A percentile compares a stretch with the other conserved stretches of the same genome.
Conservation (phyloP, 2,329 filamentous ascomycete genomes). For the Aspergillus aculeatinus region DNA sequence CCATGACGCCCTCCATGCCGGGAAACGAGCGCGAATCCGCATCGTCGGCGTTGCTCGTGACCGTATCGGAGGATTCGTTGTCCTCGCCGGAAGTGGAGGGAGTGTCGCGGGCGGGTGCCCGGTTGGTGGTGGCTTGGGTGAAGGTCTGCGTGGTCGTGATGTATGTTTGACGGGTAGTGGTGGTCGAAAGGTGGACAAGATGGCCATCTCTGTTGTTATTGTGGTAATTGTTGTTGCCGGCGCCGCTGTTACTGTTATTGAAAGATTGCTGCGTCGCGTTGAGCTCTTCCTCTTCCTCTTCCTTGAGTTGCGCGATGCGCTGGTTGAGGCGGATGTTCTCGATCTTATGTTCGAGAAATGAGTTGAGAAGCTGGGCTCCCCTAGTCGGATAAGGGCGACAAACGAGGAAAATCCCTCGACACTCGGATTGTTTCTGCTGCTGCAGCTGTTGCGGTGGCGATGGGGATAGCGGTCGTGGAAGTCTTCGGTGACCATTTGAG, state of each 20-base stretch:
- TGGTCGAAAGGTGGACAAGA: neutral
- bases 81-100: constrained; percentile 36
- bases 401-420: constrained; percentile 92
- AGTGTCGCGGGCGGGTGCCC: neutral
- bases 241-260: constrained; percentile 44
- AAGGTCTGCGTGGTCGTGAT: neutral
- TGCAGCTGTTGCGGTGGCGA: constrained; percentile 46
- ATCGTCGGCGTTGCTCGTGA: constrained; percentile 32
- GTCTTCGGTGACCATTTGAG: neutral
- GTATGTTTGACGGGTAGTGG: constrained; percentile 2
- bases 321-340: constrained; percentile 86
- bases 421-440: constrained; percentile 64
- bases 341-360: constrained; percentile 94
- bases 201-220: neutral
- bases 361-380: constrained; percentile 81
- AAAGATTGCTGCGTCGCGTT: constrained; percentile 63
- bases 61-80: constrained; percentile 36
- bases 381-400: constrained; percentile 85
- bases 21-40: constrained; percentile 51
- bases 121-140: neutral
- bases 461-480: neutral
- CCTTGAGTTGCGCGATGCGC: constrained; percentile 78
- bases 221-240: constrained; percentile 15
- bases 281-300: constrained; percentile 79
- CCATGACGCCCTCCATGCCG: constrained; percentile 68